Percentiles rank a stretch among this genome's conserved stretches.
Evolutionary conservation across 2,329 filamentous ascomycete genomes (phyloP).

Genomic region (Xylariaceae sp.): DNA sequence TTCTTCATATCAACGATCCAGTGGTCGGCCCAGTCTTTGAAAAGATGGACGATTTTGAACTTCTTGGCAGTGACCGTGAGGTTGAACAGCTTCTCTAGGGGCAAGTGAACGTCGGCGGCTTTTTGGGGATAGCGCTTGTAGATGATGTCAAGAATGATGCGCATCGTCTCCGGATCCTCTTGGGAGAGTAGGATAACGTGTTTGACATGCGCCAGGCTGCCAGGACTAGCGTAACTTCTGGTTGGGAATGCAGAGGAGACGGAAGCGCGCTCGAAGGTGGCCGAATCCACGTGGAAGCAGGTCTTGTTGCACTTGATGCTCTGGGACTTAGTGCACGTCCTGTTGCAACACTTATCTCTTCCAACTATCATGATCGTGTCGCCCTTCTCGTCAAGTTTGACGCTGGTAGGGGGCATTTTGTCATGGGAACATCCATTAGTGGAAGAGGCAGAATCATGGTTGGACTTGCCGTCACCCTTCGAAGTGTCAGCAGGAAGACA

Average conservation of each 20-base stretch:
- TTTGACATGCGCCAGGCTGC: not conserved
- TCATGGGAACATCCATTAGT: conserved; percentile 6
- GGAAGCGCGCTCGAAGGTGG: conserved; percentile 7
- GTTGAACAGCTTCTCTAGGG: conserved; percentile 8
- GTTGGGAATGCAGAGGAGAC: conserved; percentile 10
- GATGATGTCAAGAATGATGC: conserved; percentile 13
- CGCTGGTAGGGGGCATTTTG: not conserved
- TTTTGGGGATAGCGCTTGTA: conserved; percentile 8
- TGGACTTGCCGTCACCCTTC: not conserved
- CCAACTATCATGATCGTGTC: conserved; percentile 18
- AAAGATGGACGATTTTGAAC: conserved; percentile 13
- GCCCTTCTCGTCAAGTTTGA: not conserved
- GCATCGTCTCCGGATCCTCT: conserved; percentile 16
- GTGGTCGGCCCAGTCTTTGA: conserved; percentile 4
- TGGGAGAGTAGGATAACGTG: conserved; percentile 12
- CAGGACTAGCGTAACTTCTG: conserved; percentile 2
- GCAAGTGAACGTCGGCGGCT: not conserved
- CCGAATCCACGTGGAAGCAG: conserved; percentile 8
- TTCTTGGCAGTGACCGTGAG: conserved; percentile 16
- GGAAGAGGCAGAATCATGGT: not conserved
- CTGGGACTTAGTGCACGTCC: not conserved
- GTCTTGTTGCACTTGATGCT: too few relatives aligned
- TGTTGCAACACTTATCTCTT: conserved; percentile 4
- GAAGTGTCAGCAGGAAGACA: too few relatives aligned
- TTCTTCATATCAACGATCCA: conserved; percentile 15